These are phyloP conservation scores for Gilbertella persicaria DNA, from an alignment of 371 early-diverging fungal genomes.

Conservation along the genomic window DNA sequence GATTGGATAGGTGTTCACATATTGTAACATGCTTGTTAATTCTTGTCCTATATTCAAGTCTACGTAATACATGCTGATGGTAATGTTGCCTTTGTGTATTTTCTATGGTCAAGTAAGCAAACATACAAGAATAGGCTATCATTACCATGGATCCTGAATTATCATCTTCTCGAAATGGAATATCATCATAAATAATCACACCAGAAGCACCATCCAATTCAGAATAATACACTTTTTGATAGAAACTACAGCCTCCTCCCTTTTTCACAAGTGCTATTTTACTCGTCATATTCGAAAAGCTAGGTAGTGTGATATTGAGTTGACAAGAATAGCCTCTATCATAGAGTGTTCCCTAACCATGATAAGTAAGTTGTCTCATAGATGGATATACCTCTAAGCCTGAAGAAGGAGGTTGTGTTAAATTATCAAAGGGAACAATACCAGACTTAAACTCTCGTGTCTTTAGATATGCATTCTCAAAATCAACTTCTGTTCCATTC, in stretches of 20 bases:
- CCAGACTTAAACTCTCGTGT: slow-evolving; percentile 33
- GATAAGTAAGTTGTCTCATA: background rate
- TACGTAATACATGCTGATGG: slow-evolving; percentile 45
- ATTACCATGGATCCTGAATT: slow-evolving; percentile 22
- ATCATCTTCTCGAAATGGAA: slow-evolving; percentile 40
- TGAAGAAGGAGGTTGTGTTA: slow-evolving; percentile 32
- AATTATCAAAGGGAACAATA: slow-evolving; percentile 37
- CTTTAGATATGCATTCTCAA: slow-evolving; percentile 12
- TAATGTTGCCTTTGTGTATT: slow-evolving; percentile 32
- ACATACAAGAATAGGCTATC: background rate
- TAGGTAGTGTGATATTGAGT: slow-evolving; percentile 17
- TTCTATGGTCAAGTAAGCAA: slow-evolving; percentile 17
- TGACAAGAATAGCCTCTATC: slow-evolving; percentile 46
- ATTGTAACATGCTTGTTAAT: slow-evolving; percentile 26
- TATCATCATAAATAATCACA: slow-evolving; percentile 43
- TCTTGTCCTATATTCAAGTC: slow-evolving; percentile 36
- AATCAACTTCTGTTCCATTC: slow-evolving; percentile 31
- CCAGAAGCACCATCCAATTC: slow-evolving; percentile 41
- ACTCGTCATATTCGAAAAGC: slow-evolving; percentile 18
- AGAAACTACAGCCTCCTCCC: slow-evolving; percentile 39
- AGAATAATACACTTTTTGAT: slow-evolving; percentile 35
- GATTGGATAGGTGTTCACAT: slow-evolving; percentile 14
- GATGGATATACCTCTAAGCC: slow-evolving; percentile 33
- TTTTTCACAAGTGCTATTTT: slow-evolving; percentile 46
- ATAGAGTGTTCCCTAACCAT: slow-evolving; percentile 42